Conservation (phyloP, 495 filamentous ascomycete genomes). For the Aspergillus bertholletiae region DNA sequence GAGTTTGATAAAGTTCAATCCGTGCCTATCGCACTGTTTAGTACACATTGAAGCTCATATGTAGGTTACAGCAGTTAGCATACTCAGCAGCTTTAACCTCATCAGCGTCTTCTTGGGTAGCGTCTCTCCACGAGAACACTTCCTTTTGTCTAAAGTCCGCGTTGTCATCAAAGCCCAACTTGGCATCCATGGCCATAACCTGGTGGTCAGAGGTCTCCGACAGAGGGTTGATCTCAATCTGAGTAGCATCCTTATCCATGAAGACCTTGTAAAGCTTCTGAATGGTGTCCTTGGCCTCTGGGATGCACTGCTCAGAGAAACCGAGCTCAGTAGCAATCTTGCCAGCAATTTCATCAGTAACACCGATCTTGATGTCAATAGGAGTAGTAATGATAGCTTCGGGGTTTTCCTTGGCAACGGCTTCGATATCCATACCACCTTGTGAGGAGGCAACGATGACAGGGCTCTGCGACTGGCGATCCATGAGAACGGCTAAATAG, state of each 20-base stretch:
- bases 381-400: constrained; percentile 90
- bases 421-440: constrained; percentile 98
- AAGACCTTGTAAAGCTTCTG: constrained; percentile 99
- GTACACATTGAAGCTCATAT: not conserved
- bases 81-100: constrained; percentile 94
- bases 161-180: constrained; percentile 97
- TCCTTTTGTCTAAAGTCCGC: constrained; percentile 98
- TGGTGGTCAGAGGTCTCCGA: constrained; percentile 96
- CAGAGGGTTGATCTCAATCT: constrained; percentile 99
- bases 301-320: constrained; percentile 94
- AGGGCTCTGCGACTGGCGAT: constrained; percentile 84
- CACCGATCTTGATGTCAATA: constrained; percentile 90
- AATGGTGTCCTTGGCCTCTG: constrained; percentile 90
- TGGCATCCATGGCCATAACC: constrained; percentile 98
- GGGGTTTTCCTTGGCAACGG: constrained; percentile 95
- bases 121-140: constrained; percentile 89
- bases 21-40: constrained; percentile 44
- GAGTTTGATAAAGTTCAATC: constrained; percentile 99
- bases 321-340: constrained; percentile 89
- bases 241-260: constrained; percentile 95
- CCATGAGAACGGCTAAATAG: constrained; percentile 97
- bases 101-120: constrained; percentile 91
- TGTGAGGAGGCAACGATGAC: constrained; percentile 97
- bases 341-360: constrained; percentile 90
- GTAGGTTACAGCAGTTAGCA: constrained; percentile 10